Evolutionary conservation across 2,329 filamentous ascomycete genomes (phyloP).

Genomic region (Calonectria naviculata): DNA sequence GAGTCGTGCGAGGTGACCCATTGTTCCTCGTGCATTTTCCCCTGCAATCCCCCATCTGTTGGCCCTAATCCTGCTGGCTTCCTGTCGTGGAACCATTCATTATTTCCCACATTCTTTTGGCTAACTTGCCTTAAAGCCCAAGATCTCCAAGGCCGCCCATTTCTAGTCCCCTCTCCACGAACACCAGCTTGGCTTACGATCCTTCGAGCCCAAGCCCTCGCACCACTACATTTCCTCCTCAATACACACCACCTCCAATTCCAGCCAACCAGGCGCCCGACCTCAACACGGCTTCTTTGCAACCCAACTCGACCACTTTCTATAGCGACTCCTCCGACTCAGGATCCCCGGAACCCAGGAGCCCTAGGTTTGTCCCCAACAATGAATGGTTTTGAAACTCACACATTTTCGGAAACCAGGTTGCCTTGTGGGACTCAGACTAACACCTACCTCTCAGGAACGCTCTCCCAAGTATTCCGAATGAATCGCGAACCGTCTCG

Average conservation of each 20-base stretch:
- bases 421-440: background rate
- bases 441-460: constrained; percentile 37
- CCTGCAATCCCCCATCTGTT: constrained; percentile 30
- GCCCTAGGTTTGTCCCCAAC: constrained; percentile 45
- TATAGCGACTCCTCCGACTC: constrained; percentile 51
- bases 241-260: constrained; percentile 41
- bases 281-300: constrained; percentile 22
- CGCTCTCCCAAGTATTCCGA: constrained; percentile 48
- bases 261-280: constrained; percentile 28
- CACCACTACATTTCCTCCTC: constrained; percentile 32
- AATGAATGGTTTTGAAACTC: constrained; percentile 7
- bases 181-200: constrained; percentile 54
- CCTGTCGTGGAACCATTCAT: constrained; percentile 39
- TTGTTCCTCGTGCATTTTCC: constrained; percentile 33
- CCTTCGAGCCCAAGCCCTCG: constrained; percentile 54
- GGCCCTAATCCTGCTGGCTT: constrained; percentile 27
- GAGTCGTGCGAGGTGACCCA: constrained; percentile 38
- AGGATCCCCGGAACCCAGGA: constrained; percentile 45
- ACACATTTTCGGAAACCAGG: background rate
- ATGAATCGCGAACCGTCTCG: constrained; percentile 61
- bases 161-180: constrained; percentile 62
- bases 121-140: constrained; percentile 36
- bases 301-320: constrained; percentile 44
- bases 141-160: constrained; percentile 61
- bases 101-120: constrained; percentile 20